A percentile compares a stretch with the other conserved stretches of the same genome.
Evolutionary conservation across 495 filamentous ascomycete genomes (phyloP).

Genomic region (Neurospora sp.): DNA sequence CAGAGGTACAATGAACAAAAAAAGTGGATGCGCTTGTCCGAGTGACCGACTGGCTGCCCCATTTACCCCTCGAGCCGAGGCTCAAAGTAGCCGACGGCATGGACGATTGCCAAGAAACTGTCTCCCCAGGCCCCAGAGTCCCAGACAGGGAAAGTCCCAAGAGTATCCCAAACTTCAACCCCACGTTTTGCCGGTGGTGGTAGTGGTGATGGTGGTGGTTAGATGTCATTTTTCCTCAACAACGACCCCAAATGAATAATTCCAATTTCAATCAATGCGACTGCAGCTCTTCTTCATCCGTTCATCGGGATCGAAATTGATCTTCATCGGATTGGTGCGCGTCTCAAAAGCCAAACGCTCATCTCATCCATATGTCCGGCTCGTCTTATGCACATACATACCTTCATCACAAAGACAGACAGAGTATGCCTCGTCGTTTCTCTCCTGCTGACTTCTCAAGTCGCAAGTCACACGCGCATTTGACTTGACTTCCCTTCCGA

Average conservation of each 20-base stretch:
- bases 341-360: neutral
- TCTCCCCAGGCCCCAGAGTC: neutral
- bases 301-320: neutral
- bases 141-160: neutral
- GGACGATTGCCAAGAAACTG: neutral
- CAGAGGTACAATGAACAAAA: slow-evolving; percentile 1
- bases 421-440: neutral
- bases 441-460: neutral
- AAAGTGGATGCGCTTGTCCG: slow-evolving; percentile 13
- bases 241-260: neutral
- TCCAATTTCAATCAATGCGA: neutral
- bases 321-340: neutral
- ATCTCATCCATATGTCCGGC: neutral
- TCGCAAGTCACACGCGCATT: neutral
- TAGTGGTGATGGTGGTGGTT: neutral
- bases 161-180: neutral
- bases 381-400: neutral
- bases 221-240: neutral
- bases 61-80: slow-evolving; percentile 21
- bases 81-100: slow-evolving; percentile 8
- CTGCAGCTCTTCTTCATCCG: neutral
- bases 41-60: neutral
- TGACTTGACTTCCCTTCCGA: neutral
- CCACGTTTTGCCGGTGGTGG: neutral
- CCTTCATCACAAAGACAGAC: neutral